These are phyloP conservation scores for Naganishia vishniacii DNA, from an alignment of 768 basidiomycete species.

Conservation along the genomic window DNA sequence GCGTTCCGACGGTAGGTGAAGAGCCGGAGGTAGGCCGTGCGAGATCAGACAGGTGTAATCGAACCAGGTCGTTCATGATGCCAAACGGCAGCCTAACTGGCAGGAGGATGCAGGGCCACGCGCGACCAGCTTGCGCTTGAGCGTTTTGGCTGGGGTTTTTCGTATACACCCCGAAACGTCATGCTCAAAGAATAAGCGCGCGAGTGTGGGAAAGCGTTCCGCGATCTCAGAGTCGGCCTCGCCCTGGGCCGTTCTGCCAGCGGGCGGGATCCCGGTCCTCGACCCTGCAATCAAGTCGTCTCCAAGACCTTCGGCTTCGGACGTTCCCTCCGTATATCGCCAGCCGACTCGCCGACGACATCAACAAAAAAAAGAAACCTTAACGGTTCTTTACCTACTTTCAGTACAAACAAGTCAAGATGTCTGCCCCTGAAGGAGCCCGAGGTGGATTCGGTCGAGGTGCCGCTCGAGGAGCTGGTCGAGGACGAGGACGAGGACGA, in stretches of 20 bases:
- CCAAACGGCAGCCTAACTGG: not conserved
- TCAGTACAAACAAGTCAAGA: slow-evolving; percentile 31
- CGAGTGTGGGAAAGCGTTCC: not conserved
- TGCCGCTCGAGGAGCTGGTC: slow-evolving; percentile 54
- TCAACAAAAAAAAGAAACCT: slow-evolving; percentile 17
- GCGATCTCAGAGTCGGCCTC: not conserved
- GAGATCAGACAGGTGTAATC: not conserved
- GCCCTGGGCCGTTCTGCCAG: not conserved
- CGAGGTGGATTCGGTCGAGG: slow-evolving; percentile 88
- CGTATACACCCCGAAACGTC: not conserved
- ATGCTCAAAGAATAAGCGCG: not conserved
- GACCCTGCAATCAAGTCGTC: not conserved
- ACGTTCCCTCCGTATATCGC: not conserved
- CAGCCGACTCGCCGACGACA: slow-evolving; percentile 19
- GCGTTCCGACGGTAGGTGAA: slow-evolving; percentile 10
- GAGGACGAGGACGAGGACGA: slow-evolving; percentile 70
- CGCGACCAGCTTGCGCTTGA: slow-evolving; percentile 4
- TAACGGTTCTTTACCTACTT: slow-evolving; percentile 9
- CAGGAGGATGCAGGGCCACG: not conserved
- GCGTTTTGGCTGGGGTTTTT: not conserved
- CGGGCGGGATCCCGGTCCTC: too few species aligned
- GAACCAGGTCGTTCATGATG: slow-evolving; percentile 1
- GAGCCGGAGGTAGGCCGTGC: slow-evolving; percentile 2
- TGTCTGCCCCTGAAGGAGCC: slow-evolving; percentile 62
- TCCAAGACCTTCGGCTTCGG: not conserved